Evolutionary conservation across 2,329 filamentous ascomycete genomes (phyloP).

Genomic region (Trichoderma citrinoviride): DNA sequence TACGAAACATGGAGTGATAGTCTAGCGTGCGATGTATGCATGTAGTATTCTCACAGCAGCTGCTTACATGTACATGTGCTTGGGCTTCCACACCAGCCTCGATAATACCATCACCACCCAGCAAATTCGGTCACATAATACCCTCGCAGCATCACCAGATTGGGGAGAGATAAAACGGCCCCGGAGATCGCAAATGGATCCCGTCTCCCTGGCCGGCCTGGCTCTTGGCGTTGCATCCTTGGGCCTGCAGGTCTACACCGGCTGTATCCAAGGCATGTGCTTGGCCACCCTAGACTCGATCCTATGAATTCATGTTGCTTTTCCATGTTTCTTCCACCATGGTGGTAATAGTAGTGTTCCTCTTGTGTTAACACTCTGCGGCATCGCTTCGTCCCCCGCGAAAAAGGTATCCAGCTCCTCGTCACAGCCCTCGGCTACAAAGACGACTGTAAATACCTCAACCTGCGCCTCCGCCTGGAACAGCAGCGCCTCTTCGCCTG

Average conservation of each 20-base stretch:
- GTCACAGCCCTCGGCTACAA: constrained; percentile 48
- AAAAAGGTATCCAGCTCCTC: constrained; percentile 45
- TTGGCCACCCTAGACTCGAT: background rate
- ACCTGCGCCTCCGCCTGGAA: constrained; percentile 49
- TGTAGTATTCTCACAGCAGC: too few relatives aligned
- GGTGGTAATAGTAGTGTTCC: too few relatives aligned
- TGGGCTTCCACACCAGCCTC: background rate
- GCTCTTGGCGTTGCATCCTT: constrained; percentile 46
- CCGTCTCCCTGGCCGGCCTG: constrained; percentile 43
- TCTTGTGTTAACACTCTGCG: background rate
- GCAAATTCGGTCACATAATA: background rate
- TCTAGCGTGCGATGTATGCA: background rate
- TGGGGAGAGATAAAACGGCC: background rate
- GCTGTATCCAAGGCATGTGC: constrained; percentile 44
- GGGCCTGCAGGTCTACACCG: constrained; percentile 46
- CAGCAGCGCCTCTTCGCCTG: constrained; percentile 50
- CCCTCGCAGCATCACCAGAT: background rate
- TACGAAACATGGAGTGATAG: background rate
- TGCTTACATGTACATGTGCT: background rate
- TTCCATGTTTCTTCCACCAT: too few relatives aligned
- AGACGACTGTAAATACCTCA: constrained; percentile 49
- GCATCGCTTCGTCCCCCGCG: background rate
- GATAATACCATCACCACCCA: background rate
- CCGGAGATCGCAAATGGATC: constrained; percentile 35
- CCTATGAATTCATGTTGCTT: background rate